Conservation (phyloP, 306 rosid genomes). For the Acacia melanoxylon region DNA sequence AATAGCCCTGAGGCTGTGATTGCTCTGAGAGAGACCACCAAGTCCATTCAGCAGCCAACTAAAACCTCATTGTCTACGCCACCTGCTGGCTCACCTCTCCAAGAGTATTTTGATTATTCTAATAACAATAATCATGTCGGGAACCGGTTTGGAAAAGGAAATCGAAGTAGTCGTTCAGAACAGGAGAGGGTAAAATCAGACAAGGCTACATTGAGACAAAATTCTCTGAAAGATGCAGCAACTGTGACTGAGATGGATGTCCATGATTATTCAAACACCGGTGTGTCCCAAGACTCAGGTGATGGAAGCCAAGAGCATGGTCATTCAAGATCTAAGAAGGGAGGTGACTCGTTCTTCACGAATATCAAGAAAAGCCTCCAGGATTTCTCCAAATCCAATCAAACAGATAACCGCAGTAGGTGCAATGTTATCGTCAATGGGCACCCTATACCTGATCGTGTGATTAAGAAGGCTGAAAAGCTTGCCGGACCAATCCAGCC, state of each 20-base stretch:
- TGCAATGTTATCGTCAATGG: conserved; percentile 73
- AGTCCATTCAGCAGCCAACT: conserved; percentile 46
- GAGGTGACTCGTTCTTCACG: conserved; percentile 72
- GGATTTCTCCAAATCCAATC: conserved; percentile 59
- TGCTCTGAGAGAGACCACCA: conserved; percentile 46
- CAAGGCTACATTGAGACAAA: conserved; percentile 65
- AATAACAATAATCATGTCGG: conserved; percentile 39
- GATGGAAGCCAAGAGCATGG: conserved; percentile 68
- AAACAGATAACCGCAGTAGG: conserved; percentile 50
- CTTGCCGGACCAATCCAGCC: conserved; percentile 85
- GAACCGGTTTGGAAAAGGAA: conserved; percentile 72
- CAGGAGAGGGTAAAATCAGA: conserved; percentile 67
- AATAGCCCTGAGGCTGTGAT: conserved; percentile 55
- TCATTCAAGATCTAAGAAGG: conserved; percentile 61
- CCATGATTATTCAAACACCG: conserved; percentile 72
- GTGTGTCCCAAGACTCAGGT: conserved; percentile 69
- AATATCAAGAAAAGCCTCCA: conserved; percentile 84
- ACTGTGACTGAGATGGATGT: conserved; percentile 91
- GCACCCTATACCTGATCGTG: conserved; percentile 58
- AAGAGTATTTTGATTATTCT: conserved; percentile 69
- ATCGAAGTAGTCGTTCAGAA: conserved; percentile 73
- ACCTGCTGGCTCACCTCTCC: conserved; percentile 78
- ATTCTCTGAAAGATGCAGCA: conserved; percentile 77
- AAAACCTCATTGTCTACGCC: conserved; percentile 55
- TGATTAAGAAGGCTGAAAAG: conserved; percentile 88